These are phyloP conservation scores for Aspergillus tamarii DNA, from an alignment of 2,329 filamentous ascomycete species.

Conservation along the genomic window DNA sequence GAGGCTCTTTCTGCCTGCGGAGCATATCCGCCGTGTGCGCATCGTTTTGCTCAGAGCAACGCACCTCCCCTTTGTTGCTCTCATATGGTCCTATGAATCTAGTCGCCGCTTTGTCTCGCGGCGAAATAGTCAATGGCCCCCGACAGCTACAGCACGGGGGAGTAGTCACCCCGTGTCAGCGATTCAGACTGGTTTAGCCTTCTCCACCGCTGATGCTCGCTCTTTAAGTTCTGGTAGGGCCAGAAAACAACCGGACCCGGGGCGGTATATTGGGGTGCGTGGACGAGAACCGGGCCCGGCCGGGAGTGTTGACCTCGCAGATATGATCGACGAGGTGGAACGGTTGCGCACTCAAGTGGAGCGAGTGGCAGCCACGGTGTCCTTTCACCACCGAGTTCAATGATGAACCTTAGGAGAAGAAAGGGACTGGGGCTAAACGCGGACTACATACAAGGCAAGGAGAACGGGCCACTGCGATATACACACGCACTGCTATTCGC, in stretches of 20 bases:
- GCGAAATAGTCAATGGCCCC: constrained; percentile 25
- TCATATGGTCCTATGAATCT: constrained; percentile 60
- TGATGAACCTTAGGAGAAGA: constrained; percentile 7
- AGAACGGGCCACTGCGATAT: constrained; percentile 14
- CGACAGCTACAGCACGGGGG: constrained; percentile 24
- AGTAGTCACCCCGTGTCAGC: constrained; percentile 22
- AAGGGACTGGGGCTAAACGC: neutral
- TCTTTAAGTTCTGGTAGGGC: constrained; percentile 23
- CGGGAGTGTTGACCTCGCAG: constrained; percentile 31
- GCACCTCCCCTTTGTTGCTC: constrained; percentile 59
- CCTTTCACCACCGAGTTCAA: constrained; percentile 27
- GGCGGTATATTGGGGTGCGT: constrained; percentile 28
- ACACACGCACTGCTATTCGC: constrained; percentile 20
- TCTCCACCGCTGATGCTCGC: constrained; percentile 28
- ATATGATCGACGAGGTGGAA: constrained; percentile 41
- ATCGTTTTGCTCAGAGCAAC: constrained; percentile 63
- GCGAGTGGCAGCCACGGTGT: constrained; percentile 32
- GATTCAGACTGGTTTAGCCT: constrained; percentile 22
- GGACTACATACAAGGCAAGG: constrained; percentile 8
- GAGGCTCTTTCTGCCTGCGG: constrained; percentile 59
- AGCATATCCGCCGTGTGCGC: constrained; percentile 56
- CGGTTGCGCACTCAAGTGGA: constrained; percentile 40
- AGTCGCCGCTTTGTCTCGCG: constrained; percentile 35
- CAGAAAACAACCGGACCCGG: constrained; percentile 25
- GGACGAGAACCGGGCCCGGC: constrained; percentile 25